Evolutionary conservation across 768 basidiomycete species (phyloP).

Genomic region (Trametes coccinea): DNA sequence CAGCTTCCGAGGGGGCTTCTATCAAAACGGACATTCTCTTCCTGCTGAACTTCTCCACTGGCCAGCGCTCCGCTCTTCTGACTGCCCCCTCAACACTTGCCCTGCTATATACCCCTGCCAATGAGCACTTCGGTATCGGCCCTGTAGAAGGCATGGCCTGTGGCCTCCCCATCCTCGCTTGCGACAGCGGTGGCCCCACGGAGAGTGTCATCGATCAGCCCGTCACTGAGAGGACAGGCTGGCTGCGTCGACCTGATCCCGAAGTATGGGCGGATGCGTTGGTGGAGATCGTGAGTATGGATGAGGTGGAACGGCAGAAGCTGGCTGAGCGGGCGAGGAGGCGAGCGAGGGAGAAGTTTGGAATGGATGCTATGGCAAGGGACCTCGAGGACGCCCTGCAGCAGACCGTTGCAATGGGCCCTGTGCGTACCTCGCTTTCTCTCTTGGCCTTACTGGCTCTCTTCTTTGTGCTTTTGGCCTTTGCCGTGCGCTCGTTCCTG

Average conservation of each 20-base stretch:
- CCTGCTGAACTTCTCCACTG: conserved; percentile 87
- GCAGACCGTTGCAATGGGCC: conserved; percentile 59
- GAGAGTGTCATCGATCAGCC: conserved; percentile 70
- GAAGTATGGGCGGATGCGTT: conserved; percentile 73
- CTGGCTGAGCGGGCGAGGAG: conserved; percentile 57
- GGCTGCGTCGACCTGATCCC: conserved; percentile 64
- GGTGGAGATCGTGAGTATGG: conserved; percentile 53
- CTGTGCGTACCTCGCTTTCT: conserved; percentile 24
- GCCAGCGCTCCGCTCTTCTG: conserved; percentile 83
- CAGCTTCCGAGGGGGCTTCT: conserved; percentile 19
- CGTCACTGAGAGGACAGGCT: conserved; percentile 63
- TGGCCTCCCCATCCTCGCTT: conserved; percentile 87
- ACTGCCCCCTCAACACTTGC: conserved; percentile 63
- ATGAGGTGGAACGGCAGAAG: conserved; percentile 41
- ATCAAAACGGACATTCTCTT: conserved; percentile 67
- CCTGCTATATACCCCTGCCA: conserved; percentile 89
- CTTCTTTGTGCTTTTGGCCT: conserved; percentile 6
- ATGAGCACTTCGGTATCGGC: conserved; percentile 97
- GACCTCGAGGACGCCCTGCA: conserved; percentile 56
- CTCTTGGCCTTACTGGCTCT: conserved; percentile 12
- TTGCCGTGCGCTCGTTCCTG: conserved; percentile 33
- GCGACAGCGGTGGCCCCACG: conserved; percentile 84
- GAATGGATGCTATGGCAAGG: conserved; percentile 72
- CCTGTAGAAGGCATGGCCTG: conserved; percentile 95
- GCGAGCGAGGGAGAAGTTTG: conserved; percentile 68